Evolutionary conservation across 2,329 filamentous ascomycete genomes (phyloP).

Genomic region (Exophiala bonariae): DNA sequence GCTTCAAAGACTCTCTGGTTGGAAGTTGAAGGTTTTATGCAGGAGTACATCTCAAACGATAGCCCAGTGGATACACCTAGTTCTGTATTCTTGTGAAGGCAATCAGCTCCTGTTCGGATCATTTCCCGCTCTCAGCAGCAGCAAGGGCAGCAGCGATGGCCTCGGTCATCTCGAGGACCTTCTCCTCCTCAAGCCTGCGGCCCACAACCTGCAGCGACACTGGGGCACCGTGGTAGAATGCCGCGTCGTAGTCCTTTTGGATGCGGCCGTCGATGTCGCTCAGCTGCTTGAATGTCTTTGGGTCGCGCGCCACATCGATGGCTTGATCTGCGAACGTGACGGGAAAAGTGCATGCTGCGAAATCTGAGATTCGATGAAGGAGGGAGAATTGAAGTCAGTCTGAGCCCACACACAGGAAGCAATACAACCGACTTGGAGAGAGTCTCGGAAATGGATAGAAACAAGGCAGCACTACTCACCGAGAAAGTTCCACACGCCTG

Average conservation of each 20-base stretch:
- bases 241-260: constrained; percentile 31
- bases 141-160: constrained; percentile 36
- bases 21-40: no score
- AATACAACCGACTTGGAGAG: neutral
- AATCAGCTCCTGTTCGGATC: neutral
- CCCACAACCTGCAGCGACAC: constrained; percentile 34
- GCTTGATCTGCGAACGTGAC: constrained; percentile 28
- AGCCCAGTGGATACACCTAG: no score
- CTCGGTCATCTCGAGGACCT: constrained; percentile 38
- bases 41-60: no score
- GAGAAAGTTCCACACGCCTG: constrained; percentile 31
- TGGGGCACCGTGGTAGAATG: constrained; percentile 34
- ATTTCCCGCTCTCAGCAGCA: neutral
- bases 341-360: constrained; percentile 27
- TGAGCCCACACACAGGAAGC: no score
- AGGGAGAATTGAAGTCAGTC: no score
- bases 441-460: neutral
- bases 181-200: constrained; percentile 34
- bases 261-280: constrained; percentile 31
- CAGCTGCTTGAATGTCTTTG: constrained; percentile 27
- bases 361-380: no score
- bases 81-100: no score
- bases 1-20: no score
- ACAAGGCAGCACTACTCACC: constrained; percentile 20
- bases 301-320: constrained; percentile 21